Conservation (phyloP, 2,329 filamentous ascomycete genomes). For the Sordariomycetes sp. region DNA sequence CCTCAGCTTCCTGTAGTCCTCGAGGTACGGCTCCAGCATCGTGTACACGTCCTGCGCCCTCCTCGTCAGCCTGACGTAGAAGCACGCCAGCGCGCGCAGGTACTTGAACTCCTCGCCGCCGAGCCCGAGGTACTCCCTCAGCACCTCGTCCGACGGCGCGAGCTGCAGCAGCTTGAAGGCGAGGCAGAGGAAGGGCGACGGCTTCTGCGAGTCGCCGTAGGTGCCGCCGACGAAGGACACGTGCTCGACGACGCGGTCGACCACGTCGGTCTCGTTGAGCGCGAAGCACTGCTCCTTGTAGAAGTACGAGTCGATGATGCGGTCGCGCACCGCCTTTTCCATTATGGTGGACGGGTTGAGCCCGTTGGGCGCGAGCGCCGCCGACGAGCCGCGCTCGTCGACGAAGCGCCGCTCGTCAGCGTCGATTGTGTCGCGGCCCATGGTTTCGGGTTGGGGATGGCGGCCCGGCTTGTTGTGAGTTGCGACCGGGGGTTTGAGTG, state of each 20-base stretch:
- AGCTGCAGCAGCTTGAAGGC: constrained; percentile 92
- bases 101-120: constrained; percentile 76
- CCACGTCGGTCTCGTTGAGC: constrained; percentile 71
- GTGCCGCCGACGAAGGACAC: constrained; percentile 81
- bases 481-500: background rate
- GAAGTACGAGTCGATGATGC: constrained; percentile 91
- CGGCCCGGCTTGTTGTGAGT: background rate
- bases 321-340: constrained; percentile 90
- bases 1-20: constrained; percentile 75
- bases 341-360: constrained; percentile 93
- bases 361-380: constrained; percentile 68
- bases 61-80: constrained; percentile 87
- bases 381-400: constrained; percentile 78
- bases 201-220: constrained; percentile 72
- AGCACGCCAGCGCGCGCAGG: constrained; percentile 76
- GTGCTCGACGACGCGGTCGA: constrained; percentile 79
- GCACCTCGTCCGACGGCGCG: constrained; percentile 65
- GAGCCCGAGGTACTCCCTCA: constrained; percentile 69
- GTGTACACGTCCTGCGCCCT: constrained; percentile 70
- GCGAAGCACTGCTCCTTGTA: constrained; percentile 99
- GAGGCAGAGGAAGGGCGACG: constrained; percentile 86
- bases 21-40: constrained; percentile 71
- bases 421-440: constrained; percentile 44
- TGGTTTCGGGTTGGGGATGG: constrained; percentile 8
- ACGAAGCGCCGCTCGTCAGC: constrained; percentile 76